These are phyloP conservation scores for Rhizomucor pusillus DNA, from an alignment of 371 early-diverging fungal species.

Conservation along the genomic window DNA sequence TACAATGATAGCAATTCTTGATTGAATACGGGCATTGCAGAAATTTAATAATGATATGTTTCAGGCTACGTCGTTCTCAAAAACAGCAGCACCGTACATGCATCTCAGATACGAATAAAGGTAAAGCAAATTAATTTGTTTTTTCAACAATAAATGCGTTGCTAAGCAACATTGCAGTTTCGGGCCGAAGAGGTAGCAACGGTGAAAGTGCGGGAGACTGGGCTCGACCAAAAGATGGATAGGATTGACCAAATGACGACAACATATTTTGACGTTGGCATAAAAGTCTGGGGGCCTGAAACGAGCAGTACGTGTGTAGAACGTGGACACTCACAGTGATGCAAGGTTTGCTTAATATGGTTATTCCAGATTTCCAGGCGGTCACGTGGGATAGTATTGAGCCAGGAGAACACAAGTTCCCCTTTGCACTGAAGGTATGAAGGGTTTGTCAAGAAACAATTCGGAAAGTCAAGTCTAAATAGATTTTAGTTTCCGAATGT, in stretches of 20 bases:
- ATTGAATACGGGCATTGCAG: too few relatives aligned
- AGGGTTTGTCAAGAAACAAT: neutral
- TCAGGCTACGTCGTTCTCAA: slow-evolving; percentile 30
- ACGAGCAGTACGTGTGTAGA: slow-evolving; percentile 23
- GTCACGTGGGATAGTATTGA: slow-evolving; percentile 15
- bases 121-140: slow-evolving; percentile 12
- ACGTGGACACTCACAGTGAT: too few relatives aligned
- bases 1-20: slow-evolving; percentile 4
- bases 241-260: slow-evolving; percentile 30
- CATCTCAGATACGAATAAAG: slow-evolving; percentile 35
- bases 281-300: slow-evolving; percentile 36
- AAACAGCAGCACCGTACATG: slow-evolving; percentile 25
- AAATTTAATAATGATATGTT: neutral
- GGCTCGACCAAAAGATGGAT: slow-evolving; percentile 11
- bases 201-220: slow-evolving; percentile 21
- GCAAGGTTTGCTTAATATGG: neutral
- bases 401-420: slow-evolving; percentile 29
- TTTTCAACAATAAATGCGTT: neutral
- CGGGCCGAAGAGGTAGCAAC: slow-evolving; percentile 42
- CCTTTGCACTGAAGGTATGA: slow-evolving; percentile 50
- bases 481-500: slow-evolving; percentile 30
- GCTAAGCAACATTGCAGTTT: slow-evolving; percentile 21
- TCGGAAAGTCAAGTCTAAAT: neutral
- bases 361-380: slow-evolving; percentile 4
- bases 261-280: slow-evolving; percentile 31